Evolutionary conservation across 1,284 basidiomycete species (phyloP).

Genomic region (Tilletia setariae): DNA sequence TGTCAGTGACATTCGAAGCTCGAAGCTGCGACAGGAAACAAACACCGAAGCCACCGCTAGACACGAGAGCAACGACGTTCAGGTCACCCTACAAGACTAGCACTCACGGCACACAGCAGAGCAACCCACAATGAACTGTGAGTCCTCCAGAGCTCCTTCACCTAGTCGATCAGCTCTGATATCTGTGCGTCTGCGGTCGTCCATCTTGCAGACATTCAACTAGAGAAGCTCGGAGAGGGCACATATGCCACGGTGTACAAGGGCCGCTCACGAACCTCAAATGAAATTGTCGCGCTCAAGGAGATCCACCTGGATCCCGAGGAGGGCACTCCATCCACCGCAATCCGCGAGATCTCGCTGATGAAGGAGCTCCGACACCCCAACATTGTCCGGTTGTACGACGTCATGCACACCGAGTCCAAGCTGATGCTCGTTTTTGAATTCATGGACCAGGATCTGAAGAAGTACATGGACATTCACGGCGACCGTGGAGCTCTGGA

Average conservation of each 20-base stretch:
- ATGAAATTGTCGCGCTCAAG: slow-evolving; percentile 63
- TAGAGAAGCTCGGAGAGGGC: slow-evolving; percentile 54
- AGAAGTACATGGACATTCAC: slow-evolving; percentile 99
- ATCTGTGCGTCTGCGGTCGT: too few species aligned
- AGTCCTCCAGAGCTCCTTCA: background rate
- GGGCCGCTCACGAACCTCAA: slow-evolving; percentile 50
- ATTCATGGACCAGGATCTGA: slow-evolving; percentile 96
- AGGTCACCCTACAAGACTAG: too few species aligned
- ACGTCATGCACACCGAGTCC: slow-evolving; percentile 91
- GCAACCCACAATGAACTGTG: background rate
- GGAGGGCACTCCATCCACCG: slow-evolving; percentile 89
- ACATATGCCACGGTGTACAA: slow-evolving; percentile 55
- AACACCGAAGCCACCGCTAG: too few species aligned
- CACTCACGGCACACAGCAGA: background rate
- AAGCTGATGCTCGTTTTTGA: slow-evolving; percentile 99
- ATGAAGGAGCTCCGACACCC: slow-evolving; percentile 96
- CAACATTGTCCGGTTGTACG: slow-evolving; percentile 92
- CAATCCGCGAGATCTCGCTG: slow-evolving; percentile 89
- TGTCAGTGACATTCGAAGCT: too few species aligned
- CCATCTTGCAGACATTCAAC: slow-evolving; percentile 41
- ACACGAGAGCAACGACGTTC: too few species aligned
- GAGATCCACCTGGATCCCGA: slow-evolving; percentile 94
- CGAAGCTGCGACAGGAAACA: too few species aligned
- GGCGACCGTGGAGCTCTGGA: slow-evolving; percentile 93
- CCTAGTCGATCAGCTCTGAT: background rate